Conservation (phyloP, 257 asterid genomes). For the Penstemon eatonii region DNA sequence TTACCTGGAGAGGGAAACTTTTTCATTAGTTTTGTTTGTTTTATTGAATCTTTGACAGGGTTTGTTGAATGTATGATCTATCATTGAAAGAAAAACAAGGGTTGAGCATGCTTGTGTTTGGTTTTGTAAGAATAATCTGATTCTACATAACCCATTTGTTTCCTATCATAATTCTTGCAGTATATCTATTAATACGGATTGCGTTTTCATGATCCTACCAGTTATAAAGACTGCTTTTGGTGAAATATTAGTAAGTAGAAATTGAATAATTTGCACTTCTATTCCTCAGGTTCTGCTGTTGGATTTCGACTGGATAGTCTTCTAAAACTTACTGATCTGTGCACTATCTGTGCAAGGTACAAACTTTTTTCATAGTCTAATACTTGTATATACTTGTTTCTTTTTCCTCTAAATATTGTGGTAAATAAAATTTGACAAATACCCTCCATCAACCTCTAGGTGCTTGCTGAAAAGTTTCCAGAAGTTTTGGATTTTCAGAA, state of each 20-base stretch:
- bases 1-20: no score
- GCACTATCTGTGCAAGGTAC: slow-evolving; percentile 91
- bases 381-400: not conserved
- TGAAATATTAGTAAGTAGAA: not conserved
- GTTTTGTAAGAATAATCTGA: no score
- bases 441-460: slow-evolving; percentile 38
- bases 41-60: no score
- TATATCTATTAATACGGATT: not conserved
- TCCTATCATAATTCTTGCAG: not conserved
- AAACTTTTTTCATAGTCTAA: slow-evolving; percentile 10
- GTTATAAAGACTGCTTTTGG: no score
- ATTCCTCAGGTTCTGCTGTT: slow-evolving; percentile 72
- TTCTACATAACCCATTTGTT: not conserved
- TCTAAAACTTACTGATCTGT: slow-evolving; percentile 84
- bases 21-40: no score
- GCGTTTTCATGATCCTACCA: no score
- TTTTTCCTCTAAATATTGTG: slow-evolving; percentile 6
- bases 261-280: slow-evolving; percentile 10
- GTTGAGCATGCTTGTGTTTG: no score
- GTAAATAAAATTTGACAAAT: slow-evolving; percentile 14
- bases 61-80: no score
- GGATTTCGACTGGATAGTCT: slow-evolving; percentile 95
- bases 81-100: no score
- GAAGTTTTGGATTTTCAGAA: slow-evolving; percentile 68
- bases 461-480: slow-evolving; percentile 71